A percentile compares a stretch with the other conserved stretches of the same genome.
phyloP scores from a whole-genome alignment of 129 eudicot species.

The Helichrysum umbraculigerum region DNA sequence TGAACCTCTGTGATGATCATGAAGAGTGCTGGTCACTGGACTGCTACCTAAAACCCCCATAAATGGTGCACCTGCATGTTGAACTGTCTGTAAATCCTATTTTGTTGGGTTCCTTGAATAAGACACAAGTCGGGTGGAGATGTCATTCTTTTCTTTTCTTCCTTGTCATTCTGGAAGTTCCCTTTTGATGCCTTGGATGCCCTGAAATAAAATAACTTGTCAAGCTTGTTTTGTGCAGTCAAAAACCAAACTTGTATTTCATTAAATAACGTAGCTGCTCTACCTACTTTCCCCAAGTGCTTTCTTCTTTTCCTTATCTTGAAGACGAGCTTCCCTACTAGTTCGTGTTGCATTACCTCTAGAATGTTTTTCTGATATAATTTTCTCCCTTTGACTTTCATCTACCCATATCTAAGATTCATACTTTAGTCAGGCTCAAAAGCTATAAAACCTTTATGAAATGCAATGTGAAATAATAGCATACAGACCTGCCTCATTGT shows the following conservation, averaged over 20 bases:
- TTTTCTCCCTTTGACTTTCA: conserved; percentile 68
- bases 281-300: conserved; percentile 46
- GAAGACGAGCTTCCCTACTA: conserved; percentile 66
- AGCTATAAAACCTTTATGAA: neutral
- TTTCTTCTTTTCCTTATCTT: conserved; percentile 52
- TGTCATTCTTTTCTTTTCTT: conserved; percentile 23
- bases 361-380: conserved; percentile 65
- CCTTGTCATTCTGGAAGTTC: conserved; percentile 30
- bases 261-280: neutral
- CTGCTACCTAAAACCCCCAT: neutral
- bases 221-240: neutral
- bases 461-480: neutral
- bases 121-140: conserved; percentile 8
- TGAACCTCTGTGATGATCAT: conserved; percentile 10
- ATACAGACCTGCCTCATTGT: conserved; percentile 73
- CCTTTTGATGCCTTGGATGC: conserved; percentile 34
- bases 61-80: conserved; percentile 14
- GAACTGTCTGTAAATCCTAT: conserved; percentile 12
- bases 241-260: neutral
- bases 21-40: conserved; percentile 22
- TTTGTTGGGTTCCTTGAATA: conserved; percentile 1
- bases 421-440: neutral
- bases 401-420: conserved; percentile 75
- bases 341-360: conserved; percentile 71
- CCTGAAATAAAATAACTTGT: conserved; percentile 35